Base-by-base conservation (phyloP, 2,329 filamentous ascomycete species). In the Curvularia spicifera region DNA sequence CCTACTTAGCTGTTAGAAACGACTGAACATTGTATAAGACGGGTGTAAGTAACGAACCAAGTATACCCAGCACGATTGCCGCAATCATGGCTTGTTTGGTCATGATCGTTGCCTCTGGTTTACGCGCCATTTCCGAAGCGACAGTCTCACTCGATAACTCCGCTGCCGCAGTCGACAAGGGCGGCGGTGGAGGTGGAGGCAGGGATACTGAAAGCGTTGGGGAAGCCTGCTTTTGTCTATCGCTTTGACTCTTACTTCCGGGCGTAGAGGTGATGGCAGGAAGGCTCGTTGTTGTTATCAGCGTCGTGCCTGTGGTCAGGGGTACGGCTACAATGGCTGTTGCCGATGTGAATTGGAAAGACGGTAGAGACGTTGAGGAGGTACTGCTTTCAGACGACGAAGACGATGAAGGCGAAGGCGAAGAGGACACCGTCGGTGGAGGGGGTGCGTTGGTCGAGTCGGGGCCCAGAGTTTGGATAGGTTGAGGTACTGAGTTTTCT, bases 41-140 rank as follows among this genome's bases (percentile, higher is more conserved):
- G 18, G 12, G 15, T 22, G 4, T 2, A 1, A 10, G 24, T 28
- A 37, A 65, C 59, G 5, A 49, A 75, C 73, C 72, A n/a, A 76
- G 59, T 20, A 76, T 62, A 18, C 69, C 65, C 4, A 73, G 46
- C 4, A 74, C 70, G 13, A 74, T 71, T n/a, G 73, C 63, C 26
- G 73, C 71, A 18, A 68, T 67, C 59, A 71, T 69, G 9, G 69
- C 72, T 24, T 67, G 68, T 43, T 67, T 71, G 28, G 67, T 68
- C 57, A 76, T 70, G 24, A 60, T 56, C 3, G 63, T 52, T 53
- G 61, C 57, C 22, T 61, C 43, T 22, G 56, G 40, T 47, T 55
- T 28, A 26, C 31, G 51, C 9, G 35, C 8, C 35, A 28, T 56
- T 48, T 51, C 46, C 5, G 56, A 28, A 24, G 22, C 29, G 22